phyloP scores from a whole-genome alignment of 2,329 filamentous ascomycete genomes.

The Tolypocladium tundrense region DNA sequence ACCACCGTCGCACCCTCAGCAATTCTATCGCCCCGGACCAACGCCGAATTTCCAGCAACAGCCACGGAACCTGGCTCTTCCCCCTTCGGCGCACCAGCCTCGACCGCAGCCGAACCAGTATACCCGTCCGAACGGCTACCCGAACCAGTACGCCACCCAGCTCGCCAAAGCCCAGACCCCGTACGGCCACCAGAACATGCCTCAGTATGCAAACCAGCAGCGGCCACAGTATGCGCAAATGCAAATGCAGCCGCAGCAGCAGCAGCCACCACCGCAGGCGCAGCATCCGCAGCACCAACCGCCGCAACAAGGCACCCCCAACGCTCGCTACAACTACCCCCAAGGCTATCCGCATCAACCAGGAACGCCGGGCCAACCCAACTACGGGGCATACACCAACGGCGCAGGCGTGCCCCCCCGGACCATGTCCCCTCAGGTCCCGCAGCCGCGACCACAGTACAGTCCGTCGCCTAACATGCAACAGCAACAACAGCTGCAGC shows the following conservation, averaged over 20 bases:
- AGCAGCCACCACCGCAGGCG: neutral
- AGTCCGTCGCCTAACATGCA: conserved; percentile 29
- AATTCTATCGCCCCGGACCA: conserved; percentile 30
- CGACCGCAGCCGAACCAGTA: conserved; percentile 37
- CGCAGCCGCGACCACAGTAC: conserved; percentile 23
- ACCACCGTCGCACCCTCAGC: conserved; percentile 31
- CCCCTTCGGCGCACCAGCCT: conserved; percentile 16
- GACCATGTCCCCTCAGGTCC: conserved; percentile 34
- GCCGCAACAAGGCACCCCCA: conserved; percentile 28
- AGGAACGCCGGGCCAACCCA: conserved; percentile 25
- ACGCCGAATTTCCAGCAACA: conserved; percentile 34
- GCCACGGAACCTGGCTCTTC: conserved; percentile 19
- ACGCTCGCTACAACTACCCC: conserved; percentile 31
- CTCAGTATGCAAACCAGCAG: conserved; percentile 35
- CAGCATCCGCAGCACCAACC: neutral
- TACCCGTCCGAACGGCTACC: conserved; percentile 37
- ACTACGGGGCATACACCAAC: conserved; percentile 30
- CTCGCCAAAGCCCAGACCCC: conserved; percentile 41
- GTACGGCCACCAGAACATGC: conserved; percentile 40
- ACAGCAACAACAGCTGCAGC: conserved; percentile 7
- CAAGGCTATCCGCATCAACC: conserved; percentile 26
- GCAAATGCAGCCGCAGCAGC: conserved; percentile 9
- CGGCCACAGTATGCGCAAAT: conserved; percentile 33
- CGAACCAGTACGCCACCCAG: conserved; percentile 36
- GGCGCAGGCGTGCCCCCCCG: conserved; percentile 29